Evolutionary conservation across 2,329 filamentous ascomycete species (phyloP).

Genomic region (Chalaropsis thielavioides): DNA sequence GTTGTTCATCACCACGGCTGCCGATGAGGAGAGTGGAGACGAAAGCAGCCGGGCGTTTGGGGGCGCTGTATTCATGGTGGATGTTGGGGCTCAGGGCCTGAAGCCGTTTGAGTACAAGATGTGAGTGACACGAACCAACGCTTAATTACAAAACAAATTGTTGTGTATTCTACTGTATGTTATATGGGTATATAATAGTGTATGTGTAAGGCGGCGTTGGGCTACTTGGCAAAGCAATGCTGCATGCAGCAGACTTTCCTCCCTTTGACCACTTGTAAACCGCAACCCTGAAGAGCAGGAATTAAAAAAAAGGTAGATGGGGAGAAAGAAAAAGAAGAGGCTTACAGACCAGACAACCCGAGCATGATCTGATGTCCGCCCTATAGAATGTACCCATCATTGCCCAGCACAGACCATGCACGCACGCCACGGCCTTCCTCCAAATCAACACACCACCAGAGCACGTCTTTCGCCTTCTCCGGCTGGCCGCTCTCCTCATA

Average conservation of each 20-base stretch:
- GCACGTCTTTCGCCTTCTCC: constrained; percentile 77
- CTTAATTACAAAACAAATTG: too few relatives aligned
- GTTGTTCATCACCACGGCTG: constrained; percentile 67
- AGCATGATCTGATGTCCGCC: neutral
- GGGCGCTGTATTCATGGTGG: constrained; percentile 60
- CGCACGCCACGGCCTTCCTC: constrained; percentile 73
- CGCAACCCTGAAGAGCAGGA: neutral
- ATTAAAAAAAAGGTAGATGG: neutral
- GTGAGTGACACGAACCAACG: too few relatives aligned
- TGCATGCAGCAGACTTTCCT: neutral
- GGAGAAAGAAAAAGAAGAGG: neutral
- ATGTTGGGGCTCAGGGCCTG: constrained; percentile 58
- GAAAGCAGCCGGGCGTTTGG: constrained; percentile 45
- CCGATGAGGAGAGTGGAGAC: constrained; percentile 48
- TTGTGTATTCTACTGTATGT: constrained; percentile 9
- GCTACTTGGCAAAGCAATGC: neutral
- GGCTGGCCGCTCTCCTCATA: constrained; percentile 76
- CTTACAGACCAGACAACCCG: neutral
- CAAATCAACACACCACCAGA: constrained; percentile 96
- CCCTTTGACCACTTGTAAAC: neutral
- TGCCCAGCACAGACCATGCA: constrained; percentile 57
- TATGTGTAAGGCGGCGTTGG: neutral
- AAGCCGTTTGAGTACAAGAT: constrained; percentile 51
- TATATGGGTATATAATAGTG: constrained; percentile 8
- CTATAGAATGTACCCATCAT: constrained; percentile 45